Conservation (phyloP, 345 rosid genomes). For the Cardiospermum halicacabum region DNA sequence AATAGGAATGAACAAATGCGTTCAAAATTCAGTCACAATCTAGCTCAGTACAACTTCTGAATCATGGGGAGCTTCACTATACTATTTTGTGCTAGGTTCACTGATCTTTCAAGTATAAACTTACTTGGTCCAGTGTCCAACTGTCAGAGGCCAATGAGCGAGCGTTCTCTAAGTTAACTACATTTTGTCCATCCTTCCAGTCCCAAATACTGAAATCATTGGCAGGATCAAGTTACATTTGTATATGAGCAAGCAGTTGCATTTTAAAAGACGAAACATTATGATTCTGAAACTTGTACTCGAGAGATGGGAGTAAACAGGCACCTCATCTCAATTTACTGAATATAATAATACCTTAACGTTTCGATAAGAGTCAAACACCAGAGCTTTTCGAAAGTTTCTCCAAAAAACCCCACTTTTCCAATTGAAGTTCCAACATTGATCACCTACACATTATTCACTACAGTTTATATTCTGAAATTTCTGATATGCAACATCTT, state of each 20-base stretch:
- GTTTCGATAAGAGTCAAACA: slow-evolving; percentile 93
- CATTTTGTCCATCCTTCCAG: slow-evolving; percentile 60
- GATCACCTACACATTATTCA: slow-evolving; percentile 51
- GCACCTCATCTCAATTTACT: not conserved
- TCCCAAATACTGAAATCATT: slow-evolving; percentile 60
- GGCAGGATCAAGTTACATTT: slow-evolving; percentile 1
- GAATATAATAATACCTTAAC: slow-evolving; percentile 49
- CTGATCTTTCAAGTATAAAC: not conserved
- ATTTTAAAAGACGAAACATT: not conserved
- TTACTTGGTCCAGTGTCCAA: slow-evolving; percentile 70
- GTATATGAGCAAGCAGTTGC: not conserved
- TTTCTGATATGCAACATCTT: not conserved
- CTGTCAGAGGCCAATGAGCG: slow-evolving; percentile 70
- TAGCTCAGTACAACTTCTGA: no score
- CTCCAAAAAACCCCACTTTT: slow-evolving; percentile 80
- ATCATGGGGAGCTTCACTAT: no score
- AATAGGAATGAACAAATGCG: slow-evolving; percentile 2
- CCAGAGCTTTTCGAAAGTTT: slow-evolving; percentile 62
- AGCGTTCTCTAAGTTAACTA: slow-evolving; percentile 65
- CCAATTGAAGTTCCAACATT: slow-evolving; percentile 86
- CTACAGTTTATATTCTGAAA: slow-evolving; percentile 10
- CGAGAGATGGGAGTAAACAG: not conserved
- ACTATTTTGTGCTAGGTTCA: no score
- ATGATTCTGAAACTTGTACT: not conserved
- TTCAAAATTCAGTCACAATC: no score